Evolutionary conservation across 306 rosid genomes (phyloP).

Genomic region (Citrullus mucosospermus): DNA sequence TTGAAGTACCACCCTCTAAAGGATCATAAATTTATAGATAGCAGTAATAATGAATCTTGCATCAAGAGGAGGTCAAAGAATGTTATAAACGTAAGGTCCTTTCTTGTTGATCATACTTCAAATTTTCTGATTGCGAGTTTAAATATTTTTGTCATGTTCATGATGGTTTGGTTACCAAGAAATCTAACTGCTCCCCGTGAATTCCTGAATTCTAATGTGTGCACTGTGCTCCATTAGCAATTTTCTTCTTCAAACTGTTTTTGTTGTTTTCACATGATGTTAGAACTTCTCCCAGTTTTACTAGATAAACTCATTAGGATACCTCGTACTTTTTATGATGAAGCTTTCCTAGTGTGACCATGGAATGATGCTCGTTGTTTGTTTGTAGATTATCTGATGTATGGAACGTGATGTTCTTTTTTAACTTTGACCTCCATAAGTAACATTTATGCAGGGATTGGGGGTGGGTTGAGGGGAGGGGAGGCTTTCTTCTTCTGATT

Average conservation of each 20-base stretch:
- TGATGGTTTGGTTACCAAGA: background rate
- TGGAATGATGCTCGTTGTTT: background rate
- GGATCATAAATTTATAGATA: slow-evolving; percentile 12
- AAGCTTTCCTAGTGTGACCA: background rate
- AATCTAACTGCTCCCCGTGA: background rate
- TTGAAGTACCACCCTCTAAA: slow-evolving; percentile 60
- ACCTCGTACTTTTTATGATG: background rate
- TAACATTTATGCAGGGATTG: background rate
- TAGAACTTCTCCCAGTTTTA: background rate
- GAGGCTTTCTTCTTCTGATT: background rate
- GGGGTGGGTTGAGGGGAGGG: background rate
- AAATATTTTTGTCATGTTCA: background rate
- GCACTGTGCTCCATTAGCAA: background rate
- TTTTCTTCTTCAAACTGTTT: background rate
- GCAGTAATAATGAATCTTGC: slow-evolving; percentile 10
- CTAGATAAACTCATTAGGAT: background rate
- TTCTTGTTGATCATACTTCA: background rate
- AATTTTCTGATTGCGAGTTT: background rate
- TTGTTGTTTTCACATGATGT: background rate
- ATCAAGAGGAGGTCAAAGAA: slow-evolving; percentile 34
- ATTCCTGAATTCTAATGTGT: background rate
- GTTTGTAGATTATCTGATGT: background rate
- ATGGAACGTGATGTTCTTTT: background rate
- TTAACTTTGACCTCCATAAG: background rate
- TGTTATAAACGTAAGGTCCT: background rate